Conservation (phyloP, 2,329 filamentous ascomycete genomes). For the Sarocladiaceae sp. region DNA sequence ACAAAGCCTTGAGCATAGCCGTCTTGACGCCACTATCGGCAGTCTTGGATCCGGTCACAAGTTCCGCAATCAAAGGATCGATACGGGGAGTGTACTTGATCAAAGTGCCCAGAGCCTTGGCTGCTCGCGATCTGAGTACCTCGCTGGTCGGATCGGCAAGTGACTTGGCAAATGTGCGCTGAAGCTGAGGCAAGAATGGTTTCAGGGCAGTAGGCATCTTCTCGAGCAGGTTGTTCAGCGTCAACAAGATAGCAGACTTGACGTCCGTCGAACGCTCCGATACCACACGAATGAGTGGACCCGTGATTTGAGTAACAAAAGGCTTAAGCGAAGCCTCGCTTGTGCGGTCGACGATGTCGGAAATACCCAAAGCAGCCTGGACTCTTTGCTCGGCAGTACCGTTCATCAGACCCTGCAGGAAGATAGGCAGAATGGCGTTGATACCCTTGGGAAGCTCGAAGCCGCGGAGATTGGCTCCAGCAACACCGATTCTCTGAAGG, state of each 20-base stretch:
- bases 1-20: constrained; percentile 95
- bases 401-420: constrained; percentile 97
- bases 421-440: constrained; percentile 92
- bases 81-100: constrained; percentile 95
- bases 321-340: constrained; percentile 84
- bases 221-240: constrained; percentile 89
- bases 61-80: constrained; percentile 85
- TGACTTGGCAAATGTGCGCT: constrained; percentile 94
- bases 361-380: constrained; percentile 87
- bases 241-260: constrained; percentile 89
- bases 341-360: constrained; percentile 91
- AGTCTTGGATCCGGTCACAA: constrained; percentile 95
- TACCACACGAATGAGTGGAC: constrained; percentile 94
- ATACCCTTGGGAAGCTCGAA: constrained; percentile 95
- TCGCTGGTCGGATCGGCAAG: constrained; percentile 92
- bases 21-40: constrained; percentile 78
- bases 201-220: constrained; percentile 96
- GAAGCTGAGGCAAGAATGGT: constrained; percentile 93
- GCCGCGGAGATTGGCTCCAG: constrained; percentile 78
- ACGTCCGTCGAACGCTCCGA: constrained; percentile 95
- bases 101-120: constrained; percentile 88
- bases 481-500: constrained; percentile 81
- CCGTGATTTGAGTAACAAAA: constrained; percentile 96
- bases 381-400: constrained; percentile 89
- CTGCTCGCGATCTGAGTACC: constrained; percentile 78